Conservation (phyloP, 805 yeast genomes). For the Metschnikowia cubensis region DNA sequence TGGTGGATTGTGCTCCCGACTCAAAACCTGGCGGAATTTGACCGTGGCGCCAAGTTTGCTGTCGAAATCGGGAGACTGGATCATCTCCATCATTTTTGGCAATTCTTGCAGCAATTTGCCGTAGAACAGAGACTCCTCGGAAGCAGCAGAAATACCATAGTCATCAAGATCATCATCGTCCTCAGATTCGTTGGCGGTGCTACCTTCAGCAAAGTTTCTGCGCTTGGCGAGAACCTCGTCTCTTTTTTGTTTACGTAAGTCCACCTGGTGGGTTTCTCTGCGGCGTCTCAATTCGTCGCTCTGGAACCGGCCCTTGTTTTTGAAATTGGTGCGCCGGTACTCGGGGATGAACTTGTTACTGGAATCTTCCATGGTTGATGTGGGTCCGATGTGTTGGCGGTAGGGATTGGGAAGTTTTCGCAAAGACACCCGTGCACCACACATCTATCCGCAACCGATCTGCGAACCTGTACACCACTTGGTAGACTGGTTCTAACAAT, state of each 20-base stretch:
- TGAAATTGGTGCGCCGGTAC: conserved; percentile 93
- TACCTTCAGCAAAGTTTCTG: conserved; percentile 58
- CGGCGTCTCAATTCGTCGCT: conserved; percentile 97
- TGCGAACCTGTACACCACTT: too few species aligned
- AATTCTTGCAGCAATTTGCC: conserved; percentile 53
- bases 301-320: conserved; percentile 89
- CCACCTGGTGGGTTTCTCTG: conserved; percentile 96
- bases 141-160: conserved; percentile 40
- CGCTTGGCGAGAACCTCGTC: conserved; percentile 93
- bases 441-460: too few species aligned
- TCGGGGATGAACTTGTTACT: conserved; percentile 90
- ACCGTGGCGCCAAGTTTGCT: conserved; percentile 84
- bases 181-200: conserved; percentile 37
- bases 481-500: too few species aligned
- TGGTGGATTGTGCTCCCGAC: conserved; percentile 95
- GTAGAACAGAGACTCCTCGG: conserved; percentile 42
- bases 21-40: conserved; percentile 86
- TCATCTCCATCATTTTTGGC: conserved; percentile 80
- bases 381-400: conserved; percentile 2
- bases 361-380: conserved; percentile 66
- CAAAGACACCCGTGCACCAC: conserved; percentile 1
- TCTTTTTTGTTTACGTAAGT: conserved; percentile 91
- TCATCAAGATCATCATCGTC: conserved; percentile 40
- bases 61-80: conserved; percentile 71
- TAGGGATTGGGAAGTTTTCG: conserved; percentile 1